Conservation (phyloP, 352 stramenopile genomes). For the Aphanomyces astaci region DNA sequence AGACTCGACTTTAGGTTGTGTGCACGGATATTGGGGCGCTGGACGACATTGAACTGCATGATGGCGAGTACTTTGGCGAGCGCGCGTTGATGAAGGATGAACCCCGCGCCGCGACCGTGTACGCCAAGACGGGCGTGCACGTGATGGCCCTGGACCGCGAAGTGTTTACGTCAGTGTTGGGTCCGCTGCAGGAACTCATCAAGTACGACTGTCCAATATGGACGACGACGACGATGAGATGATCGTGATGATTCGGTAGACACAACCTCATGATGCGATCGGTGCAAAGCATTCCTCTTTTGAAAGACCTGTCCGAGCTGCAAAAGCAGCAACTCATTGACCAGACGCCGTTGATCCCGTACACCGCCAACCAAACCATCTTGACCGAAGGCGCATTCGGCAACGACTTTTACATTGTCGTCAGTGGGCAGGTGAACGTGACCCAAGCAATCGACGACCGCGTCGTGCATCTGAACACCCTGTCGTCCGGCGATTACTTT, state of each 20-base stretch:
- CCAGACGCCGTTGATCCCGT: constrained; percentile 32
- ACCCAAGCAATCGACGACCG: constrained; percentile 26
- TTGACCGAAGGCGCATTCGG: constrained; percentile 39
- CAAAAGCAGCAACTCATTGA: constrained; percentile 44
- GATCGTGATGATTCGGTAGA: neutral
- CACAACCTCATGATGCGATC: constrained; percentile 41
- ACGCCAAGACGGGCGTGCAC: constrained; percentile 44
- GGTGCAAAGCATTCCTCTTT: constrained; percentile 43
- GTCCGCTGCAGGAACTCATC: constrained; percentile 81
- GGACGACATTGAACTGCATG: constrained; percentile 35
- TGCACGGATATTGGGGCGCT: constrained; percentile 50
- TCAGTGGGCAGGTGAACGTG: constrained; percentile 39
- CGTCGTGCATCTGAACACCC: constrained; percentile 33
- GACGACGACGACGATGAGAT: neutral
- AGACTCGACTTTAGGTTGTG: constrained; percentile 26
- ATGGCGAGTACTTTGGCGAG: constrained; percentile 90
- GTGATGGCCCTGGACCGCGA: constrained; percentile 79
- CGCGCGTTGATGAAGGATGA: constrained; percentile 81
- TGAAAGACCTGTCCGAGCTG: constrained; percentile 35
- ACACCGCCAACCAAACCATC: constrained; percentile 40
- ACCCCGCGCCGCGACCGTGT: constrained; percentile 80
- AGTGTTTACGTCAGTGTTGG: constrained; percentile 87
- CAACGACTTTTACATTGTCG: constrained; percentile 57
- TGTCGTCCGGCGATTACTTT: constrained; percentile 51
- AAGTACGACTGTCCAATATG: constrained; percentile 41